Evolutionary conservation across 1,284 basidiomycete genomes (phyloP), one percentile per base, ranked within the genome.

Genomic region (Ceratobasidium sp.): DNA sequence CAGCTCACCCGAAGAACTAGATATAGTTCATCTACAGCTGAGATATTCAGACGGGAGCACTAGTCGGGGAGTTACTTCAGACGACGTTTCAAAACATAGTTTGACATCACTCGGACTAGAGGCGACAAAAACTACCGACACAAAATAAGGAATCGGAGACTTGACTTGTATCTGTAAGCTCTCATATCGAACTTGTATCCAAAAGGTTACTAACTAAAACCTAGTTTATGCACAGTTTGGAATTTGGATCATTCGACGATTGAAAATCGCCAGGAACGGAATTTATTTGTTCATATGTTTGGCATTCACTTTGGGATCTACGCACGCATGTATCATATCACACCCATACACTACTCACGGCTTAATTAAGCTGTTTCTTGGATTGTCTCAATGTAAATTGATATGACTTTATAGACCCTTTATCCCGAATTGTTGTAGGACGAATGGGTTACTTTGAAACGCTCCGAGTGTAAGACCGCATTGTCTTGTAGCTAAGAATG

Each of bases 21-120:
- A 74, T 46, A 33, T 46, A 5, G 64, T 74, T 33, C 71, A 64
- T 38, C 38, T 74, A 38, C 59, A 74, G 46, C 71, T 74, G 7
- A 40, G 71, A 48, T 74, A 74, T 44, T 74, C 71, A 23, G 59
- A 50, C 26, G 59, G 71, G 13, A 74, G 71, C 59, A 57, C 17
- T n/a, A 56, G 69, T 44, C 57, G 71, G 23, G 57, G 46, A 2
- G 61, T 74, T 23, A 64, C 42, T 28, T 64, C 59, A 9, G 71
- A 74, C 15, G 71, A 74, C 33, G 2, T 64, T 17, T 74, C 71
- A 12, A 33, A 61, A 26, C 61, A 74, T 52, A 74, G 71, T 74
- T 64, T 28, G n/a, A 59, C 42, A 3, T 74, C 71, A 17, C 48
- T 74, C 44, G 71, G 71, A 26, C 26, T 74, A 20, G 59, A 38